phyloP scores from a whole-genome alignment of 2,329 filamentous ascomycete species.

The Penicillium verrucosum region DNA sequence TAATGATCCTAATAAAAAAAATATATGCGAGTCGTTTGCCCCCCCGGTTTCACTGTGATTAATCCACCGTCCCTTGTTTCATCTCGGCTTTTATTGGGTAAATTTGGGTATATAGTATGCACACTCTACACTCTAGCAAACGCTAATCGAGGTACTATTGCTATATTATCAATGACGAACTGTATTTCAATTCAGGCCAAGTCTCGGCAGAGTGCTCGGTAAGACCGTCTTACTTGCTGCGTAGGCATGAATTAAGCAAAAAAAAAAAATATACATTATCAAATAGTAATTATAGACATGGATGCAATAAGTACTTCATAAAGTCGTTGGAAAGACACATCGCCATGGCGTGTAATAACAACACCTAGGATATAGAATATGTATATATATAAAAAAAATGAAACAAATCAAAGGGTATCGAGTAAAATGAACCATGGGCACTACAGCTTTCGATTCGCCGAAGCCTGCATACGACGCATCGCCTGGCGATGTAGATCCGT shows the following conservation, averaged over 20 bases:
- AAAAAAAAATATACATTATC: slow-evolving; percentile 1
- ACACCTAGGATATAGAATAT: not conserved
- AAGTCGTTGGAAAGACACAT: not conserved
- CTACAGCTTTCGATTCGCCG: slow-evolving; percentile 45
- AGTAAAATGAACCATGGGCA: not conserved
- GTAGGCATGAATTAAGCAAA: not conserved
- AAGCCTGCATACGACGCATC: slow-evolving; percentile 73
- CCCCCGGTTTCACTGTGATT: slow-evolving; percentile 18
- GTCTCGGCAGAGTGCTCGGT: not conserved
- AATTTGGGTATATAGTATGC: not conserved
- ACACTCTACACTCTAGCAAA: slow-evolving; percentile 8
- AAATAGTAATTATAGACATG: slow-evolving; percentile 1
- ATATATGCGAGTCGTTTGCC: not conserved
- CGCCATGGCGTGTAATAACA: not conserved
- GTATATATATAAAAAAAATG: not conserved
- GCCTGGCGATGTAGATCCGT: slow-evolving; percentile 74
- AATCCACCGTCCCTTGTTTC: slow-evolving; percentile 24
- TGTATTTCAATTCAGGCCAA: not conserved
- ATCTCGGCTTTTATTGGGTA: slow-evolving; percentile 5
- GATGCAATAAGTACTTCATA: slow-evolving; percentile 3
- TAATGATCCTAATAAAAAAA: not conserved
- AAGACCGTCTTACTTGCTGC: not conserved
- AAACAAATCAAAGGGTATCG: slow-evolving; percentile 15
- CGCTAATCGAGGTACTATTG: slow-evolving; percentile 1
- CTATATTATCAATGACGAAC: not conserved